Base-by-base conservation (phyloP, 1,284 basidiomycete species). In the Naganishia sp. region DNA sequence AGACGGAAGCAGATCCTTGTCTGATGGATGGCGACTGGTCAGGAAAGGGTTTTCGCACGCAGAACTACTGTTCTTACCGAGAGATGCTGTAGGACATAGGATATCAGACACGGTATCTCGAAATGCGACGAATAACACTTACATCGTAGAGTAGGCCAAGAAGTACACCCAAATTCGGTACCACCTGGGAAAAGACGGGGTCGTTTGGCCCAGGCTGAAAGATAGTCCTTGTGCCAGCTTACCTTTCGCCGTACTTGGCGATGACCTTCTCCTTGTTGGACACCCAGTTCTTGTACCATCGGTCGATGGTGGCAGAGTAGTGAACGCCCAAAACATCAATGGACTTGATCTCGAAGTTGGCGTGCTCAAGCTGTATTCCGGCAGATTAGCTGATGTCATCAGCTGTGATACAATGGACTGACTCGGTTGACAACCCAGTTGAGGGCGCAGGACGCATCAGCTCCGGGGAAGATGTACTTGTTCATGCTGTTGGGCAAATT, bases 381-480 rank as follows among this genome's bases (percentile, higher is more conserved):
- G 49, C 28, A 28, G 46, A 25, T 18, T 51, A 56, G 28, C 31
- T 9, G 52, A 23, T 23, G 28, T 39, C 35, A 4, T 5, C 39
- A 15, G 18, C 4, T 43, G 43, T 18, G 0, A 28, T 3, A 6
- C 25, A 49, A 39, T 6, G 32, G 15, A 71, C 75, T 64, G 35
- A 92, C 85, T 81, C 90, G 84, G 57, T 82, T 85, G 69, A 99
- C 86, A 67, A 97, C 94, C 95, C 95, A 99, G 67, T 91, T 92
- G 63, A 99, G 88, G 49, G 94, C 90, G 79, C 92, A 92, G 7
- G 88, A 91, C 0, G 94, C 94, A 75, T 99, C 95, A 9, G 96
- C 96, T 76, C 96, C 95, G 61, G 96, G 94, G 88, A 98, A 99
- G 77, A 98, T 80, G 73, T 94, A 94, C 77, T 94, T 94, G 86